Percentiles rank a stretch among this genome's conserved stretches.
Conservation (phyloP, 2,329 filamentous ascomycete species). For the Gremmenia infestans region DNA sequence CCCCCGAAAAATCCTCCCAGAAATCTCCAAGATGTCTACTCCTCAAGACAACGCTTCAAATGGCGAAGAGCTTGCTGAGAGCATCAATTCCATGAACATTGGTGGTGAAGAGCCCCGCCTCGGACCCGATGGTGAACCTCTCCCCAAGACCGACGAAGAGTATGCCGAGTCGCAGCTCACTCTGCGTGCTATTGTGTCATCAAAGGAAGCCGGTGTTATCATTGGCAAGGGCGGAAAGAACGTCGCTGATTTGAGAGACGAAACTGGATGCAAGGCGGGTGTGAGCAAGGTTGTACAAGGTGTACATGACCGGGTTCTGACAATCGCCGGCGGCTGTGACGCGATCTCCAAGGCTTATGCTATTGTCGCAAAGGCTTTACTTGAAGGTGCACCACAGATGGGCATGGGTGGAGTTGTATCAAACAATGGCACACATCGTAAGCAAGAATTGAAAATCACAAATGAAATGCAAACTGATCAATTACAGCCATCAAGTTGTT, state of each 20-base stretch:
- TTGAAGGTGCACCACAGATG: conserved; percentile 91
- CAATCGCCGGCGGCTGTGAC: conserved; percentile 85
- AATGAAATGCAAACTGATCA: not conserved
- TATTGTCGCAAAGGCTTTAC: conserved; percentile 82
- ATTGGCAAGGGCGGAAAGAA: conserved; percentile 99
- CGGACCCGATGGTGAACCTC: conserved; percentile 69
- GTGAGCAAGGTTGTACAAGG: conserved; percentile 98
- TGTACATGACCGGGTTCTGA: conserved; percentile 94
- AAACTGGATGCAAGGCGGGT: conserved; percentile 95
- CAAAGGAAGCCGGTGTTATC: conserved; percentile 97
- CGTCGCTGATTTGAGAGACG: conserved; percentile 91
- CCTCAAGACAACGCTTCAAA: conserved; percentile 26
- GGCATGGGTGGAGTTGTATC: conserved; percentile 90
- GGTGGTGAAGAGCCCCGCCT: conserved; percentile 56
- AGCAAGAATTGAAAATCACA: conserved; percentile 34
- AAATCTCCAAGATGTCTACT: conserved; percentile 26
- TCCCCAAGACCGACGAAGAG: conserved; percentile 92
- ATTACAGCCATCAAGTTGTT: conserved; percentile 83
- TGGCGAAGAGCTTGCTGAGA: conserved; percentile 51
- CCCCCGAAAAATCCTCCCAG: not conserved
- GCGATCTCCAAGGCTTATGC: conserved; percentile 89
- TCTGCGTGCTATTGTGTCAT: conserved; percentile 94
- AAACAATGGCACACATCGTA: conserved; percentile 92
- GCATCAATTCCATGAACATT: conserved; percentile 62
- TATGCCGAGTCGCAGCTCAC: conserved; percentile 91